Percentiles rank a stretch among this genome's conserved stretches.
Evolutionary conservation across 805 yeast species (phyloP).

Genomic region (Ogataea pilisensis): DNA sequence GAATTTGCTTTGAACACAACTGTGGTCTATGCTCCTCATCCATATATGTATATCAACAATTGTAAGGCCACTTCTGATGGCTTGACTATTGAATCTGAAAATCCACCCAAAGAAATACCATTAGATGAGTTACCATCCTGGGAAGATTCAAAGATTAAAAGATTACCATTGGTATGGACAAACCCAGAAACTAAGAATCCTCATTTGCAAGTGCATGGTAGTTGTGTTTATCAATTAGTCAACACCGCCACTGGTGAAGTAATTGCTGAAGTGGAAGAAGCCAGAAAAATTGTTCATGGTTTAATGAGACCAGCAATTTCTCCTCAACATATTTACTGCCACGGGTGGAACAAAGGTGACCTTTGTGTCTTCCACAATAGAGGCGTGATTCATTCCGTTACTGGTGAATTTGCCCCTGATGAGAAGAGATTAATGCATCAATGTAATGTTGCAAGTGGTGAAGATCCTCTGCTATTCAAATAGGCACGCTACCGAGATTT

Average conservation of each 20-base stretch:
- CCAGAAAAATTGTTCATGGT: conserved; percentile 66
- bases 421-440: conserved; percentile 89
- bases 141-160: conserved; percentile 76
- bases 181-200: conserved; percentile 81
- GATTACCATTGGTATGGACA: conserved; percentile 86
- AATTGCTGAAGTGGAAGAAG: conserved; percentile 60
- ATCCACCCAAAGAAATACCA: conserved; percentile 55
- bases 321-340: conserved; percentile 72
- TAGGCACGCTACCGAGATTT: too few relatives aligned
- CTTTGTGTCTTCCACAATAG: conserved; percentile 82
- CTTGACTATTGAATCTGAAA: conserved; percentile 74
- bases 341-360: conserved; percentile 81
- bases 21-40: conserved; percentile 89
- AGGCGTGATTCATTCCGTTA: conserved; percentile 90
- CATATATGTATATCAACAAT: conserved; percentile 77
- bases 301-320: conserved; percentile 84
- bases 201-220: conserved; percentile 84
- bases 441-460: conserved; percentile 84
- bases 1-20: conserved; percentile 71
- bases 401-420: conserved; percentile 78
- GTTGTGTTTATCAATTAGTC: conserved; percentile 68
- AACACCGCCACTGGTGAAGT: conserved; percentile 55
- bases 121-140: conserved; percentile 73
- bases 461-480: conserved; percentile 47
- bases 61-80: conserved; percentile 85